Evolutionary conservation across 1,284 basidiomycete species (phyloP).

Genomic region (Peniophora sp.): DNA sequence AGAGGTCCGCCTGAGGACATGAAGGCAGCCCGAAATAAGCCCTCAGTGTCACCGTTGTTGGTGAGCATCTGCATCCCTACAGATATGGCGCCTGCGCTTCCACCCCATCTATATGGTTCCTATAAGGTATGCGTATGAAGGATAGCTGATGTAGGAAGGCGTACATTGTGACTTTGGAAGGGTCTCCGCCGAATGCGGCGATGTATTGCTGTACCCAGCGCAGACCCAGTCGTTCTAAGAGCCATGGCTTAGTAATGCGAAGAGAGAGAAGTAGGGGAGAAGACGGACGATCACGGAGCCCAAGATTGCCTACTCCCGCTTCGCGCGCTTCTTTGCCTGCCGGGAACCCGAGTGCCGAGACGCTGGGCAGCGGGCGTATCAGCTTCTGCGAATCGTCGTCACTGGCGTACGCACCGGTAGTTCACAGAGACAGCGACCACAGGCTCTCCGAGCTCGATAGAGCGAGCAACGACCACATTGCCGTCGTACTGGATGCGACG

Average conservation of each 20-base stretch:
- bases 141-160: not conserved
- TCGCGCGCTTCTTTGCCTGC: not conserved
- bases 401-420: constrained; percentile 28
- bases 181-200: constrained; percentile 30
- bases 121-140: not conserved
- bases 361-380: not conserved
- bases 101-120: constrained; percentile 32
- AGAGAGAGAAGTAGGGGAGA: not conserved
- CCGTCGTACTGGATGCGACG: constrained; percentile 31
- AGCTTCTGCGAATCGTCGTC: not conserved
- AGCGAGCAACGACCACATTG: constrained; percentile 35
- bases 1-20: constrained; percentile 29
- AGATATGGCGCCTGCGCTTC: constrained; percentile 33
- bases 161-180: constrained; percentile 14
- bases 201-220: constrained; percentile 35
- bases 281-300: not conserved
- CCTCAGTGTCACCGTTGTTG: constrained; percentile 23
- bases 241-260: not conserved
- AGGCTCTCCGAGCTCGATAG: constrained; percentile 36
- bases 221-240: constrained; percentile 21
- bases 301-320: not conserved
- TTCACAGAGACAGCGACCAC: constrained; percentile 51
- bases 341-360: constrained; percentile 3
- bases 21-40: constrained; percentile 25
- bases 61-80: constrained; percentile 22